Evolutionary conservation across 2,329 filamentous ascomycete genomes (phyloP).

Genomic region (Pseudogymnoascus sp.): DNA sequence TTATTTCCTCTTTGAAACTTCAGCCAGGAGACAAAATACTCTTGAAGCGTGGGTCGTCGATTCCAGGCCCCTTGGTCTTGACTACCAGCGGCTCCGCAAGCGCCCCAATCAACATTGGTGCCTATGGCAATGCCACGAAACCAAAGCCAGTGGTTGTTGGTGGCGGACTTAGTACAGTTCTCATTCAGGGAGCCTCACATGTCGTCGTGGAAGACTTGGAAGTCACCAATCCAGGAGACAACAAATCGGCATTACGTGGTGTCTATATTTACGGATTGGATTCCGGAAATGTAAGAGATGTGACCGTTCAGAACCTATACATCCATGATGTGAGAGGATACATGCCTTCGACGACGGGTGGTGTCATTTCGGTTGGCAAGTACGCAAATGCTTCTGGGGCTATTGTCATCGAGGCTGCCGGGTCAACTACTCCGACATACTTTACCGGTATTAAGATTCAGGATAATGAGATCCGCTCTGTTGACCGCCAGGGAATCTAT

Average conservation of each 20-base stretch:
- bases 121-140: background rate
- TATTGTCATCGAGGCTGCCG: background rate
- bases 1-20: background rate
- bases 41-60: background rate
- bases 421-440: background rate
- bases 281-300: background rate
- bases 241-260: background rate
- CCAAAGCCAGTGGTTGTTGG: background rate
- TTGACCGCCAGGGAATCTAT: background rate
- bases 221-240: background rate
- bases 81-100: background rate
- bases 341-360: background rate
- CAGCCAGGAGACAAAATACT: background rate
- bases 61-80: background rate
- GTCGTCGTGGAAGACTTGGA: background rate
- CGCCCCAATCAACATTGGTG: background rate
- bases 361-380: background rate
- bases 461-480: background rate
- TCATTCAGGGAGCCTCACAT: background rate
- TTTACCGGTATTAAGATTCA: background rate
- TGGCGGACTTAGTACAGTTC: background rate
- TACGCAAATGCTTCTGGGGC: background rate
- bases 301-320: background rate
- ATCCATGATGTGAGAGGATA: slow-evolving; percentile 2
- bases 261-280: background rate